These are phyloP conservation scores for Curvularia sp. DNA, from an alignment of 2,329 filamentous ascomycete species.

Conservation along the genomic window DNA sequence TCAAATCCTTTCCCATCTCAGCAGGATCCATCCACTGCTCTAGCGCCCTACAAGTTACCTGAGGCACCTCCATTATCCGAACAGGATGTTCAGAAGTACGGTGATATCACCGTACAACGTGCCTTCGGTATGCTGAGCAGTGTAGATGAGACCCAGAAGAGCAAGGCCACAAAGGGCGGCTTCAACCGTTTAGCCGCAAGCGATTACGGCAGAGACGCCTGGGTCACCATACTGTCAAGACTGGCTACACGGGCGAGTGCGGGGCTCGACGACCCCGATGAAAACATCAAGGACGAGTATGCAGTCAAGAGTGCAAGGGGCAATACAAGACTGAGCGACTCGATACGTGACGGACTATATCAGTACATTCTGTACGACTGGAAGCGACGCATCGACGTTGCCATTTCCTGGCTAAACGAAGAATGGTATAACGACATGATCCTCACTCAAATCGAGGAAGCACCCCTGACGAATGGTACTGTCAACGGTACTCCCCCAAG, in stretches of 20 bases:
- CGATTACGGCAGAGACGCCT: slow-evolving; percentile 84
- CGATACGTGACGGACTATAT: slow-evolving; percentile 81
- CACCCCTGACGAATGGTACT: slow-evolving; percentile 38
- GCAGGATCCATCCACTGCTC: slow-evolving; percentile 42
- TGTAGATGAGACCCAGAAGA: slow-evolving; percentile 66
- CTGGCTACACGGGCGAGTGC: slow-evolving; percentile 80
- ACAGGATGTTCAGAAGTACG: slow-evolving; percentile 74
- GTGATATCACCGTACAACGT: slow-evolving; percentile 74
- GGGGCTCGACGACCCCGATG: slow-evolving; percentile 74
- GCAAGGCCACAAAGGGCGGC: slow-evolving; percentile 67
- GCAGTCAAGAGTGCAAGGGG: slow-evolving; percentile 38
- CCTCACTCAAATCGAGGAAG: slow-evolving; percentile 49
- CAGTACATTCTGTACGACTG: slow-evolving; percentile 92
- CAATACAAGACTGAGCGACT: slow-evolving; percentile 64
- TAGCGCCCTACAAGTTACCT: slow-evolving; percentile 80
- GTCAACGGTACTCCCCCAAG: slow-evolving; percentile 56
- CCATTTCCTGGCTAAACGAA: slow-evolving; percentile 92
- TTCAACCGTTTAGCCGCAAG: slow-evolving; percentile 85
- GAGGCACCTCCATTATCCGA: slow-evolving; percentile 75
- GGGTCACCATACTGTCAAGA: slow-evolving; percentile 86
- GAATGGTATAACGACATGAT: slow-evolving; percentile 95
- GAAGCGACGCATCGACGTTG: slow-evolving; percentile 84
- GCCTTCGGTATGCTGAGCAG: slow-evolving; percentile 80
- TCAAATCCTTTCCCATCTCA: slow-evolving; percentile 60
- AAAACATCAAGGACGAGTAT: slow-evolving; percentile 65